These are phyloP conservation scores for Pachyrhizus erosus DNA, from an alignment of 306 rosid genomes.

Conservation along the genomic window DNA sequence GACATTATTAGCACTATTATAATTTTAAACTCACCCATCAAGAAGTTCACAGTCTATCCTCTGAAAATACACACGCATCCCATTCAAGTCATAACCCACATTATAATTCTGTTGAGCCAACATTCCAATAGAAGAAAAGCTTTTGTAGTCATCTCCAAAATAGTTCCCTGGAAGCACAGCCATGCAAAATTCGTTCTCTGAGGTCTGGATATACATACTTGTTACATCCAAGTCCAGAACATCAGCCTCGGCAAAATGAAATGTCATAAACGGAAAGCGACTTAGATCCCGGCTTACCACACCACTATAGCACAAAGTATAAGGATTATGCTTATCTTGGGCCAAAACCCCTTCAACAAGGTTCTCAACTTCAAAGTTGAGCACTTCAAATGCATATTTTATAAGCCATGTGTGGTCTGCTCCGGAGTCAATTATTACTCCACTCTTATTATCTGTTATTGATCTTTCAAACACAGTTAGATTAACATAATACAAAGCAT, in stretches of 20 bases:
- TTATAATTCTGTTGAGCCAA: slow-evolving; percentile 32
- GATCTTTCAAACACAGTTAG: slow-evolving; percentile 26
- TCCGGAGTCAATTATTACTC: slow-evolving; percentile 17
- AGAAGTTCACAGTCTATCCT: slow-evolving; percentile 33
- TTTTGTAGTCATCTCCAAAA: slow-evolving; percentile 28
- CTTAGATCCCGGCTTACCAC: slow-evolving; percentile 8
- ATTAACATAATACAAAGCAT: slow-evolving; percentile 16
- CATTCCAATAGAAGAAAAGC: slow-evolving; percentile 34
- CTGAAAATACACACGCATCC: slow-evolving; percentile 4
- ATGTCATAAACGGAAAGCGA: slow-evolving; percentile 32
- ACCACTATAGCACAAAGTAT: slow-evolving; percentile 29
- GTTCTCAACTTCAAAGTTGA: slow-evolving; percentile 28
- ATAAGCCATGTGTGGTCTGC: slow-evolving; percentile 26
- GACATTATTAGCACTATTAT: background rate
- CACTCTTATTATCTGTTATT: slow-evolving; percentile 8
- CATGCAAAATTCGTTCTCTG: slow-evolving; percentile 28
- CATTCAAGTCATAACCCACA: slow-evolving; percentile 31
- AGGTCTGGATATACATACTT: slow-evolving; percentile 9
- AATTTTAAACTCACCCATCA: slow-evolving; percentile 5
- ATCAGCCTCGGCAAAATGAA: slow-evolving; percentile 32
- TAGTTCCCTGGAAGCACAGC: slow-evolving; percentile 35
- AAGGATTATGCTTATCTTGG: background rate
- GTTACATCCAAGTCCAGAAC: slow-evolving; percentile 13
- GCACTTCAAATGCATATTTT: slow-evolving; percentile 36
- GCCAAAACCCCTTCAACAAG: slow-evolving; percentile 15